These are phyloP conservation scores for Abrus pulchellus DNA, from an alignment of 306 rosid genomes.

Conservation along the genomic window DNA sequence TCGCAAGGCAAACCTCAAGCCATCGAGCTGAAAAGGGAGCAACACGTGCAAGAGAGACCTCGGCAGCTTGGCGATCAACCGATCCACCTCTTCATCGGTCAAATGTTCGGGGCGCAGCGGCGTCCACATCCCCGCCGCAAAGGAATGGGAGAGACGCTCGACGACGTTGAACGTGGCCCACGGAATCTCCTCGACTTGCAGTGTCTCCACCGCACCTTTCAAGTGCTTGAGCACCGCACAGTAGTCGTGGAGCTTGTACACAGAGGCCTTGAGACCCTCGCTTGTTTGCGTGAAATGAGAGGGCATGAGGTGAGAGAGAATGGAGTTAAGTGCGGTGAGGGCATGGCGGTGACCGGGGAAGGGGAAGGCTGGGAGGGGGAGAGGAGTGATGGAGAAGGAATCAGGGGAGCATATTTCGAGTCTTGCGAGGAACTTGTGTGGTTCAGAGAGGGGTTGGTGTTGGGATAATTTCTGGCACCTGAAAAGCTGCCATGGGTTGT, in stretches of 20 bases:
- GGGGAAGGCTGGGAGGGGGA: conserved; percentile 42
- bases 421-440: conserved; percentile 62
- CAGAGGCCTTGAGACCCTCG: conserved; percentile 72
- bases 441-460: conserved; percentile 5
- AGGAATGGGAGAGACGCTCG: conserved; percentile 73
- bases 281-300: conserved; percentile 85
- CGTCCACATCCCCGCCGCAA: conserved; percentile 61
- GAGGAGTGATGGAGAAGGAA: conserved; percentile 72
- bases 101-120: conserved; percentile 84
- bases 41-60: conserved; percentile 58
- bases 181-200: conserved; percentile 83
- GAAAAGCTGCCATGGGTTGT: conserved; percentile 67
- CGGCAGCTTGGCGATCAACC: conserved; percentile 70
- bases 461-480: conserved; percentile 73
- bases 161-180: conserved; percentile 81
- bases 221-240: conserved; percentile 60
- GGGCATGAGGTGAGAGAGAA: conserved; percentile 62
- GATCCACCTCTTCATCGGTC: conserved; percentile 73
- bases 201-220: conserved; percentile 57
- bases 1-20: conserved; percentile 77
- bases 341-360: conserved; percentile 65
- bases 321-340: conserved; percentile 52
- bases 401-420: conserved; percentile 85
- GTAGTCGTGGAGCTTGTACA: conserved; percentile 71
- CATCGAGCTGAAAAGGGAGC: conserved; percentile 90